Percentiles rank a stretch among this genome's conserved stretches.
Conservation (phyloP, 148 eudicot genomes). For the Nepenthes mirabilis region DNA sequence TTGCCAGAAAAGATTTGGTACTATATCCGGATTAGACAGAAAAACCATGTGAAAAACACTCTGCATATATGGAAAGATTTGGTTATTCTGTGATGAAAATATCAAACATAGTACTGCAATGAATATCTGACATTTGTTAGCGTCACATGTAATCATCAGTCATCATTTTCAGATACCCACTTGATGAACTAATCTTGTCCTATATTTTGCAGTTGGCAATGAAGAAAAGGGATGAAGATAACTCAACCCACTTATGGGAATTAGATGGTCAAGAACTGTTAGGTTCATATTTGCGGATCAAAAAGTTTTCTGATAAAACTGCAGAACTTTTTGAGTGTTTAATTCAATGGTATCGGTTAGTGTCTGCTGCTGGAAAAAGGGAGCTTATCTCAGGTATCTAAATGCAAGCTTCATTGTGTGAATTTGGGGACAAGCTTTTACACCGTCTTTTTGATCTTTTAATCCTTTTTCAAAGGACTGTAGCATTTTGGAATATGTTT, state of each 20-base stretch:
- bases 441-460: no score
- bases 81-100: no score
- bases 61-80: no score
- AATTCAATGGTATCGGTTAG: slow-evolving; percentile 82
- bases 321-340: slow-evolving; percentile 59
- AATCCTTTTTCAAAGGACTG: no score
- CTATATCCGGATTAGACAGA: no score
- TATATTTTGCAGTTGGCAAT: slow-evolving; percentile 47
- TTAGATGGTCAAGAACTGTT: slow-evolving; percentile 68
- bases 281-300: slow-evolving; percentile 71
- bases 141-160: neutral
- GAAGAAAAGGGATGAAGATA: slow-evolving; percentile 47
- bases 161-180: neutral
- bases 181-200: neutral
- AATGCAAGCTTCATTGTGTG: slow-evolving; percentile 3
- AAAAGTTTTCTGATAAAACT: slow-evolving; percentile 44
- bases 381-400: slow-evolving; percentile 78
- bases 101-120: no score
- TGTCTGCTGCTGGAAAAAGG: slow-evolving; percentile 51
- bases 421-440: neutral
- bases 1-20: no score
- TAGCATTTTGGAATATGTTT: no score
- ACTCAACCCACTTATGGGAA: slow-evolving; percentile 36
- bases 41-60: no score
- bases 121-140: no score